Evolutionary conservation across 768 basidiomycete species (phyloP), one percentile per base, ranked within the genome.

Genomic region (Paxillus involutus): DNA sequence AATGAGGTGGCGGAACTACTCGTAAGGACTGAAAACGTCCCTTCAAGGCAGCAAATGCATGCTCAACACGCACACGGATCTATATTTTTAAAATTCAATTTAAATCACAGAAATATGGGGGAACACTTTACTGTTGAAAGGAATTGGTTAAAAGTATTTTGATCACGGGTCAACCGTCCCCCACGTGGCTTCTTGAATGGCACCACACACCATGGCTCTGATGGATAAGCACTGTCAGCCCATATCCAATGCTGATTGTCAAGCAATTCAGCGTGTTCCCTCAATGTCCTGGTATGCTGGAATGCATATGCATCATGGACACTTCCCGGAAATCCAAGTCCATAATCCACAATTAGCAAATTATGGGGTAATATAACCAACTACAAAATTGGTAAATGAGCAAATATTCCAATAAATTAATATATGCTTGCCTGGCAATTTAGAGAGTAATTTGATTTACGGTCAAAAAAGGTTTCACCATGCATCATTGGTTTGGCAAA

Each of bases 401-500:
- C 10, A 13, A 37, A 45, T n/a, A 16, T 32, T 3, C 24, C 21
- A 11, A 12, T 30, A 19, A 26, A 12, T 26, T 19, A 5, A 16
- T 5, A 24, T 19, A 49, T 35, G 43, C 44, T 41, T 47, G 62
- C 64, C 53, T 63, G 62, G 11, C 24, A 48, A 35, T 58, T 54
- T 4, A 63, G 33, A 17, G 57, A 67, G 36, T 62, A 67, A 17
- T 56, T 43, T 24, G 54, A 57, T 17, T 60, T 58, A 32, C 53
- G 47, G 40, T 65, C 60, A 53, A 59, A 56, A 33, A 60, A 60
- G 9, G 26, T 50, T 10, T 58, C 44, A 4, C 53, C 43, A 29
- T 57, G 50, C n/a, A 30, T 17, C 13, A 17, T 24, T 3, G 56
- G 53, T 24, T 60, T 58, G 33, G 44, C 6, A 47, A 61, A 67